Base-by-base conservation (phyloP, 2,329 filamentous ascomycete species). In the Neocucurbitaria cava region DNA sequence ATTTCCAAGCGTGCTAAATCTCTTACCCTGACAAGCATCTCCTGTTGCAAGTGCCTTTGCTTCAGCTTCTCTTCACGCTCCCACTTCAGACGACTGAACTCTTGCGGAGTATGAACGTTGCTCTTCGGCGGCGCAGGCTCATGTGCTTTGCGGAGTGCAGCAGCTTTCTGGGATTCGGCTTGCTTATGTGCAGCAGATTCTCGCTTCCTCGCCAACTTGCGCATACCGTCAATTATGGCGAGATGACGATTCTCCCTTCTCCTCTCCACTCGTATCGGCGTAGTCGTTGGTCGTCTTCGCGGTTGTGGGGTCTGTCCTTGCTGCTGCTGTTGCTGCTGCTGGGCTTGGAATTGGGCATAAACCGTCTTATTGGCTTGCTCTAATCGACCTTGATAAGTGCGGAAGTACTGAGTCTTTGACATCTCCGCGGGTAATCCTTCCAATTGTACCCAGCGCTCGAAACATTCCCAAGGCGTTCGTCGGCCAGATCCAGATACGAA, bases 381-480 rank as follows among this genome's bases (percentile, higher is more conserved):
- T 39, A 89, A 78, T 35, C 87, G 78, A 50, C 83, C 79, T 57
- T 86, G 85, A 66, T 88, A 89, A 10, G 85, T 86, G 69, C 92
- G 91, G 82, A 98, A 99, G 73, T 98, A 99, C 40, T 93, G 89
- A 0, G 92, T 96, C 78, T 96, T 96, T 17, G 90, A 88, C 89
- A 98, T 96, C 62, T 99, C 95, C 10, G 89, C 86, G 4, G 95
- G 94, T 33, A 97, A 81, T 1, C 93, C 92, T 77, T 98, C 95
- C 11, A 98, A 80, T 64, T 90, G 88, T 49, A 97, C 90, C 94
- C 94, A 99, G 39, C 95, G 86, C 76, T 99, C 95, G 67, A 99
- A 99, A 72, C 95, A 99, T 78, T 99, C 95, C 95, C 95, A 99
- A 0, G 94, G 92, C 2, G 94, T 98, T 43, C 95, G 86, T 58